Conservation (phyloP, 768 basidiomycete species). For the Scleroderma citrinum region DNA sequence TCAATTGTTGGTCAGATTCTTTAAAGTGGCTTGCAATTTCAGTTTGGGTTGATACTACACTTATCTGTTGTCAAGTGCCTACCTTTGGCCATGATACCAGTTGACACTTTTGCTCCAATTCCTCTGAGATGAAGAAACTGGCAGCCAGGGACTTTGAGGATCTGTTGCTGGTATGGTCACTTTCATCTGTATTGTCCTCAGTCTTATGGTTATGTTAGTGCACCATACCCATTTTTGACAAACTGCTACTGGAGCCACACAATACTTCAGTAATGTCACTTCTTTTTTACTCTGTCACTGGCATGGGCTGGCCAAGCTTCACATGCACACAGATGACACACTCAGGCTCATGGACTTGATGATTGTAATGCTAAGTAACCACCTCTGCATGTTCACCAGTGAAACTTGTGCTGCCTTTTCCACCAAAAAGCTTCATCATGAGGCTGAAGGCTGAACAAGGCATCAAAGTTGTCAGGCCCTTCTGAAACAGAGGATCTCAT, state of each 20-base stretch:
- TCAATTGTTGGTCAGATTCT: conserved; percentile 17
- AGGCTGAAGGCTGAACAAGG: conserved; percentile 19
- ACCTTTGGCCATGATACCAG: conserved; percentile 21
- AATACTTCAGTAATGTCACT: conserved; percentile 9
- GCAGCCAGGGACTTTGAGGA: conserved; percentile 28
- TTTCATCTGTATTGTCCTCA: neutral
- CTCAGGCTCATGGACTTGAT: neutral
- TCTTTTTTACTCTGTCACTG: conserved; percentile 14
- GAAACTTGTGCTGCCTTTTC: conserved; percentile 17
- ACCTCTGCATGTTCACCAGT: conserved; percentile 17
- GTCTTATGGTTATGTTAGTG: conserved; percentile 14
- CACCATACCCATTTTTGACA: conserved; percentile 28
- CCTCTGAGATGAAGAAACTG: conserved; percentile 29
- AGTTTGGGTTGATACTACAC: neutral
- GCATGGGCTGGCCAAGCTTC: conserved; percentile 21
- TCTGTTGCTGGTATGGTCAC: conserved; percentile 26
- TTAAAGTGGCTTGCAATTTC: neutral
- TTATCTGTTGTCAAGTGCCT: conserved; percentile 26
- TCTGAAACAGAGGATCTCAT: neutral
- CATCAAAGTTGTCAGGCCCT: neutral
- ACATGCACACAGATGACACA: conserved; percentile 15
- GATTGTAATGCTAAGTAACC: conserved; percentile 11
- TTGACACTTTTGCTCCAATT: neutral
- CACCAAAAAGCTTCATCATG: conserved; percentile 26
- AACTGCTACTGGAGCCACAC: conserved; percentile 17